Evolutionary conservation across 2,329 filamentous ascomycete genomes (phyloP), one percentile per base, ranked within the genome.

Genomic region (Knoxdaviesia proteae): DNA sequence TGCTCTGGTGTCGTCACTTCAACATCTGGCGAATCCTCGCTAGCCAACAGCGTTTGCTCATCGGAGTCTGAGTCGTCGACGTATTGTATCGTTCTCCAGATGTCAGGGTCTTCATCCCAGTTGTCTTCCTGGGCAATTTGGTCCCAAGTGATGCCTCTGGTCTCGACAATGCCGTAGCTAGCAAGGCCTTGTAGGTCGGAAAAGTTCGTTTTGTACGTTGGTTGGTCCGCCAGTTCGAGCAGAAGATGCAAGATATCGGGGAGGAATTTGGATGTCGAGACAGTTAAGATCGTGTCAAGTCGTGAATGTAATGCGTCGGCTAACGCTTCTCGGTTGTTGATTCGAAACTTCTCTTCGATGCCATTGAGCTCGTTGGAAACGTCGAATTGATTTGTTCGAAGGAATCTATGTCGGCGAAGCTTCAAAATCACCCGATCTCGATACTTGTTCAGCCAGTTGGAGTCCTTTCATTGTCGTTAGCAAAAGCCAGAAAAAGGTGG

Each of bases 281-380:
- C 59, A 53, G 7, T 68, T 61, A 20, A 94, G 58, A 46, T 76
- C 70, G 36, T 68, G 60, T 9, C 84, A 57, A 34, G 80, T 47
- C 42, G 62, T 54, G 6, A 20, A 20, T 67, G 61, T 36, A 94
- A 59, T 45, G 79, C 75, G 44, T 87, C 77, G 8, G 84, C 84
- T 31, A 94, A 62, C 36, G 74, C 74, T 51, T 94, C 87, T 47
- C 82, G 75, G 53, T 81, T 78, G 40, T 84, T 68, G 43, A 96
- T 69, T 33, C 76, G 71, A 51, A 94, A 90, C 51, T 88, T 86
- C 61, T 96, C 90, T 49, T 87, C 78, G 3, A 94, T 64, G 1
- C 82, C 82, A 40, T 74, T 64, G 2, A 88, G 64, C 34, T 67
- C 68, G 35, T 68, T 68, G 36, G 69, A 62, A 20, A 87, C 71